Percentiles rank a stretch among this genome's conserved stretches.
phyloP scores from a whole-genome alignment of 768 basidiomycete species.

The Mycena metata region DNA sequence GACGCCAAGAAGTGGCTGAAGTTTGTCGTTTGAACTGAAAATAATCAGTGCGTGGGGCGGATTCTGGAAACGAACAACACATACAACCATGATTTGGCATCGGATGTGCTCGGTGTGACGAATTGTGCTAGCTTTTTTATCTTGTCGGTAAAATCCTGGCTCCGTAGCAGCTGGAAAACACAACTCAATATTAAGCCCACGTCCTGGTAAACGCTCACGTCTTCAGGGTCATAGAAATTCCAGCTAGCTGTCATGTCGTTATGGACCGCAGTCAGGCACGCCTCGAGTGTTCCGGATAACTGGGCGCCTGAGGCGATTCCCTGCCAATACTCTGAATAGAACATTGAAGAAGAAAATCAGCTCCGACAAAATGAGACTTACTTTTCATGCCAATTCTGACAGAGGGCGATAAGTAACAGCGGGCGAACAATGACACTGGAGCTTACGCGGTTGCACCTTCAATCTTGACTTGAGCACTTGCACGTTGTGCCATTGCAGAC shows the following conservation, averaged over 20 bases:
- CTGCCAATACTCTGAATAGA: slow-evolving; percentile 1
- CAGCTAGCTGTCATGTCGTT: not conserved
- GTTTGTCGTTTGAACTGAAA: not conserved
- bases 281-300: not conserved
- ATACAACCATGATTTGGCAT: slow-evolving; percentile 1
- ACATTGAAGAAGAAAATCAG: not conserved
- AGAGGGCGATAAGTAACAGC: not conserved
- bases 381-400: slow-evolving; percentile 1
- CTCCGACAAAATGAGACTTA: not conserved
- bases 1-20: not conserved
- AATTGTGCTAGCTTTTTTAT: not conserved
- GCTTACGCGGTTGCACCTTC: not conserved
- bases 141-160: not conserved
- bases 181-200: not conserved
- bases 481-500: slow-evolving; percentile 5
- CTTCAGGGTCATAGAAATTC: slow-evolving; percentile 3
- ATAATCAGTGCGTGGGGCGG: not conserved
- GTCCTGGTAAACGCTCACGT: not conserved
- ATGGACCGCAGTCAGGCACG: not conserved
- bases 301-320: not conserved
- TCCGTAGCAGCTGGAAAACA: not conserved
- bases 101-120: not conserved
- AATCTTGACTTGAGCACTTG: not conserved
- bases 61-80: not conserved
- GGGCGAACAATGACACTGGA: not conserved